phyloP scores from a whole-genome alignment of 495 filamentous ascomycete genomes.

The Saxophila tyrrhenica region DNA sequence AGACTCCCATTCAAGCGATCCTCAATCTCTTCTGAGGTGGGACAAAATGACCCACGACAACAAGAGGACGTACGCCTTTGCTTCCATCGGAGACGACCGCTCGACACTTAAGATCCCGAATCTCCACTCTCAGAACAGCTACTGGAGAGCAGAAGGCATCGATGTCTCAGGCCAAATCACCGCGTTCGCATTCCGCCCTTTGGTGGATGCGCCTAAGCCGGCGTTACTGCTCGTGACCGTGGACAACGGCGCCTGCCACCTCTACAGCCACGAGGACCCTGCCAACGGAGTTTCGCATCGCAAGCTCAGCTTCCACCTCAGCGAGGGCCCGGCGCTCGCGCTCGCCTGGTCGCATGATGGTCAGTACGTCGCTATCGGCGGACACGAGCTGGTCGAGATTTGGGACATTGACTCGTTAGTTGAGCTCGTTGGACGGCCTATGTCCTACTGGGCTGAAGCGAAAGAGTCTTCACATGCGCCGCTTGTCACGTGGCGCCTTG shows the following conservation, averaged over 20 bases:
- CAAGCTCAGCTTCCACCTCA: neutral
- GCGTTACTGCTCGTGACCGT: slow-evolving; percentile 4
- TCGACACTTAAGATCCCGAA: neutral
- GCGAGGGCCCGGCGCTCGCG: slow-evolving; percentile 8
- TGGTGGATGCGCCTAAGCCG: neutral
- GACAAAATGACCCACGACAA: neutral
- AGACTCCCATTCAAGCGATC: neutral
- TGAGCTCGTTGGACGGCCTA: neutral
- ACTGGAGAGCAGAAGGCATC: neutral
- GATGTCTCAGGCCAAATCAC: neutral
- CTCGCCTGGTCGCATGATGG: slow-evolving; percentile 12
- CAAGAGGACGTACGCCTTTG: neutral
- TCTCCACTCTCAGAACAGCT: neutral
- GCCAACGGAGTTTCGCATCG: neutral
- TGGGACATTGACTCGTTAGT: slow-evolving; percentile 1
- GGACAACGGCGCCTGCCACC: slow-evolving; percentile 4
- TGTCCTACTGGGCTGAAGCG: neutral
- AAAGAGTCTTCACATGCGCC: neutral
- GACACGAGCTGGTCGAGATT: slow-evolving; percentile 10
- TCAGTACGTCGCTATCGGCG: slow-evolving; percentile 13
- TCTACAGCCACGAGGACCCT: neutral
- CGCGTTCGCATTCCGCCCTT: neutral
- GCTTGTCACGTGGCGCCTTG: slow-evolving; percentile 6
- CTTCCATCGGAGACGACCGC: neutral
- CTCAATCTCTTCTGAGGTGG: neutral